A percentile compares a stretch with the other conserved stretches of the same genome.
Evolutionary conservation across 2,329 filamentous ascomycete species (phyloP).

Genomic region (Cordyceps fumosorosea): DNA sequence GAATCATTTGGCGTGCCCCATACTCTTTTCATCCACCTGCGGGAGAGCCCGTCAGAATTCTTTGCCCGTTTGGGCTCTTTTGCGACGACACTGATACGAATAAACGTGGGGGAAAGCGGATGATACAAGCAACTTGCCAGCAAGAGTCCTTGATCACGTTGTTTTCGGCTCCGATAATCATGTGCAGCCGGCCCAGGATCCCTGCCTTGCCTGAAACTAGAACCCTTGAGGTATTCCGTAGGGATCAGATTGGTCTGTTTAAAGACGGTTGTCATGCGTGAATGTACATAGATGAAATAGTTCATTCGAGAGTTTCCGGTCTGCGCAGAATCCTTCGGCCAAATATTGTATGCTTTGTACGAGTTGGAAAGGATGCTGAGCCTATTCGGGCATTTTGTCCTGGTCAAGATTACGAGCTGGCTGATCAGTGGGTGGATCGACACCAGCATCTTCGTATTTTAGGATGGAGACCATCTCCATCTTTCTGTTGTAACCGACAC

Average conservation of each 20-base stretch:
- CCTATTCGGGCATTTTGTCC: background rate
- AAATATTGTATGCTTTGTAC: background rate
- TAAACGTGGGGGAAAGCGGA: background rate
- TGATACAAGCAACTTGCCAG: no score
- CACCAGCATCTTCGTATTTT: conserved; percentile 7
- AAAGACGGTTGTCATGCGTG: background rate
- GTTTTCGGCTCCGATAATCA: no score
- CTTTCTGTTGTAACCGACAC: background rate
- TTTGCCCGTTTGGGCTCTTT: background rate
- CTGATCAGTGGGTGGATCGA: background rate
- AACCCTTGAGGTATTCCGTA: no score
- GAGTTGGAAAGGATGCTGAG: background rate
- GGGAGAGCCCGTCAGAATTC: background rate
- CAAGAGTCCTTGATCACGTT: no score
- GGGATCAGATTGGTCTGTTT: background rate
- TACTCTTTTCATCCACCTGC: background rate
- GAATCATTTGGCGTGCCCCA: background rate
- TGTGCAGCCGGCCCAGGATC: background rate
- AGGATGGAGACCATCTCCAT: background rate
- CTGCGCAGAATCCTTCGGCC: background rate
- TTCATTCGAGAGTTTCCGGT: background rate
- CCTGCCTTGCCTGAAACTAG: background rate
- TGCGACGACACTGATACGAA: background rate
- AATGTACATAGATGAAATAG: background rate
- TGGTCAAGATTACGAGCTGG: background rate